Percentiles rank a stretch among this genome's conserved stretches.
phyloP scores from a whole-genome alignment of 148 eudicot species.

The Chenopodium formosanum region DNA sequence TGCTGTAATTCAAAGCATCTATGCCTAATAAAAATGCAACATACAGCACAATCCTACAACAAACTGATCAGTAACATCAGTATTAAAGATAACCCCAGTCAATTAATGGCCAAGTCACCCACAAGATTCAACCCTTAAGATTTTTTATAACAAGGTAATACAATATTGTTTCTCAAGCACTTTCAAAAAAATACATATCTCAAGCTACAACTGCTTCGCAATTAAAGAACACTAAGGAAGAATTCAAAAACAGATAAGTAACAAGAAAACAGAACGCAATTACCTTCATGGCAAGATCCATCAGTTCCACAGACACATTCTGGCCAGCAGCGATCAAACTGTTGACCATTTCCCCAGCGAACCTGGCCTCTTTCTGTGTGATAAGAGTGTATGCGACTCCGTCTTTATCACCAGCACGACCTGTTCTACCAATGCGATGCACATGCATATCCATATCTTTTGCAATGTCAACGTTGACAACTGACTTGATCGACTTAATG shows the following conservation, averaged over 20 bases:
- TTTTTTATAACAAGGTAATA: background rate
- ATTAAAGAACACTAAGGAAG: background rate
- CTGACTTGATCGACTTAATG: constrained; percentile 94
- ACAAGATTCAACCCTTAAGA: background rate
- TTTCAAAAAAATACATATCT: no score
- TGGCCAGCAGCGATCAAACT: constrained; percentile 98
- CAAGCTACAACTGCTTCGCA: background rate
- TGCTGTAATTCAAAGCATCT: background rate
- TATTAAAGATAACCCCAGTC: background rate
- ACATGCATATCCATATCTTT: constrained; percentile 99
- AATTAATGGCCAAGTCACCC: background rate
- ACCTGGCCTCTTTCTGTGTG: constrained; percentile 90
- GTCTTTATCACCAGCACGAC: constrained; percentile 99
- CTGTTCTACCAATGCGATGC: constrained; percentile 98
- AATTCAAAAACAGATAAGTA: background rate
- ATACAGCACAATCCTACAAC: background rate
- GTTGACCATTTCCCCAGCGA: constrained; percentile 92
- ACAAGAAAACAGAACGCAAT: constrained; percentile 11
- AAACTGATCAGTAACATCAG: background rate
- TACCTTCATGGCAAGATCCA: constrained; percentile 99
- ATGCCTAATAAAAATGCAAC: background rate
- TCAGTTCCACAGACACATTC: constrained; percentile 74
- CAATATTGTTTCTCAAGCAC: background rate
- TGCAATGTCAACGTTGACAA: constrained; percentile 94
- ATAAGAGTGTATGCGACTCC: constrained; percentile 93